Evolutionary conservation across 176 grass and related monocot genomes (phyloP).

Genomic region (Avena eriantha): DNA sequence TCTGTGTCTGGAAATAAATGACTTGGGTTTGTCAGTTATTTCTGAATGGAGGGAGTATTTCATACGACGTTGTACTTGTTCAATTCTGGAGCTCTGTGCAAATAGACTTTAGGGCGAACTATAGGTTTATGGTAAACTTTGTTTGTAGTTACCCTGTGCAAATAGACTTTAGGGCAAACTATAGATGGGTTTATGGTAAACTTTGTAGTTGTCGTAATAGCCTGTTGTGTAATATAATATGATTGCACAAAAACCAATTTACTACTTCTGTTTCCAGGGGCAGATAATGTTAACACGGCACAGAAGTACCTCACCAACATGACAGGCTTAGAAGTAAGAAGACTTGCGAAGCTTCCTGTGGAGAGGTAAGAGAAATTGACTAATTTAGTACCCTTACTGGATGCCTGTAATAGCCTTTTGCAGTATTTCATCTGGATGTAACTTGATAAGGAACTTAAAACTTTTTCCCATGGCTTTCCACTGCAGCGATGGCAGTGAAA

Average conservation of each 20-base stretch:
- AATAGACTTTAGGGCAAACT: not conserved
- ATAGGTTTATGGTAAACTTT: not conserved
- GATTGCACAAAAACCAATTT: constrained; percentile 24
- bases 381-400: not conserved
- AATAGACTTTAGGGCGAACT: not conserved
- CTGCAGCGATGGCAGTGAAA: constrained; percentile 82
- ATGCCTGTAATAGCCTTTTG: not conserved
- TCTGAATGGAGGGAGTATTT: not conserved
- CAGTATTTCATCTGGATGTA: constrained; percentile 11
- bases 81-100: not conserved
- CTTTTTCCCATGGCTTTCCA: constrained; percentile 7
- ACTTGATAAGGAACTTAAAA: constrained; percentile 12
- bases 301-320: constrained; percentile 79
- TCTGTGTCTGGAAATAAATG: too few relatives aligned
- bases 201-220: not conserved
- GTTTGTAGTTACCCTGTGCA: not conserved
- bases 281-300: constrained; percentile 76
- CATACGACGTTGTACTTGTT: not conserved
- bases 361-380: constrained; percentile 63
- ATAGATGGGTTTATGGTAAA: not conserved
- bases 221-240: not conserved
- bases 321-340: constrained; percentile 91
- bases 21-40: too few relatives aligned
- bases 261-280: constrained; percentile 52
- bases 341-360: constrained; percentile 89